Base-by-base conservation (phyloP, 805 yeast species). In the Martiniozyma abietophila region DNA sequence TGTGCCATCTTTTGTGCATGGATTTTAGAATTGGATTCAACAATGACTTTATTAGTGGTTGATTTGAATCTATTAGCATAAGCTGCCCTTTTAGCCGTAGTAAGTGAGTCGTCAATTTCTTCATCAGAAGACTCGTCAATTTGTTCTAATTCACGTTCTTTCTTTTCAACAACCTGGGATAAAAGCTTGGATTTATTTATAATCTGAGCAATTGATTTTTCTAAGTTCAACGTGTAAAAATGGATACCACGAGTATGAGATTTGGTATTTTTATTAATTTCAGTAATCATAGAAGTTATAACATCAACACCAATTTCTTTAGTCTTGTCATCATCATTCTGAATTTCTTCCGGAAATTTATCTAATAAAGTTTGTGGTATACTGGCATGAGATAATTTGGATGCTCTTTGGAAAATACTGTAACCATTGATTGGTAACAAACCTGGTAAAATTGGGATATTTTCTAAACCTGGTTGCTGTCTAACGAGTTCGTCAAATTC, bases 401-500 rank as follows among this genome's bases (percentile, higher is more conserved):
- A 74, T 4, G 96, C 95, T 49, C 96, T 72, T 39, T 78, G 74
- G 54, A 88, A 88, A 25, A 83, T 72, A 45, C 74, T 72, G 56
- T 72, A 84, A 2, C 94, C 85, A 49, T 85, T 84, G 29, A 88
- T 77, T 9, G 96, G 96, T 84, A 88, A 80, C 45, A 88, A 61
- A 1, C 96, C 96, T 0, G 96, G 96, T 28, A 86, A 68, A 25
- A 88, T 61, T 9, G 81, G 71, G 19, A 80, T 58, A 22, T 54
- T 44, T 23, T 51, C 49, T 36, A 73, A 61, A 27, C 57, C 58
- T 1, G 62, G 57, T 29, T 41, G 38, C 6, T 47, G 40, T 40
- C 74, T 65, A 29, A 78, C 64, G 30, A 59, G 39, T 38, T 59
- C 49, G 43, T 83, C 89, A 56, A 79, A 92, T 2, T 55, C 53